Evolutionary conservation across 2,329 filamentous ascomycete genomes (phyloP).

Genomic region (Madurella mycetomatis): DNA sequence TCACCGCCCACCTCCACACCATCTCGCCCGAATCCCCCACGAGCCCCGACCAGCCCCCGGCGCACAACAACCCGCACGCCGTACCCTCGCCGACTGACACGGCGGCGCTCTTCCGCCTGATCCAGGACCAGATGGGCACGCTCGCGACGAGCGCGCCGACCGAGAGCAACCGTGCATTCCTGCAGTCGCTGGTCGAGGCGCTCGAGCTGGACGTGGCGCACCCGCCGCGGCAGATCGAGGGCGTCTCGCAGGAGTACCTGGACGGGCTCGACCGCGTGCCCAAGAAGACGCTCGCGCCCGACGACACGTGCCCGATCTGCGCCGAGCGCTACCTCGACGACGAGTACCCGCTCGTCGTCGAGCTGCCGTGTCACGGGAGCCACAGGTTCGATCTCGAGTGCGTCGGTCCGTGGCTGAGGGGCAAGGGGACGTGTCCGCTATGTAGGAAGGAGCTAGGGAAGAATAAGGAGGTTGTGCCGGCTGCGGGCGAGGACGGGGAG

Average conservation of each 20-base stretch:
- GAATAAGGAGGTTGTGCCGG: conserved; percentile 45
- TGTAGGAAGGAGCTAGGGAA: conserved; percentile 57
- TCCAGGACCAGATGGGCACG: conserved; percentile 55
- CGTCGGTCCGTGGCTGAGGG: conserved; percentile 59
- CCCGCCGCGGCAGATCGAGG: conserved; percentile 48
- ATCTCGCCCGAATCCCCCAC: conserved; percentile 35
- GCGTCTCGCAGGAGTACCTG: conserved; percentile 56
- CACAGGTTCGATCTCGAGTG: conserved; percentile 65
- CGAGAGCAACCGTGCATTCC: conserved; percentile 45
- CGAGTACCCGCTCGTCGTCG: conserved; percentile 57
- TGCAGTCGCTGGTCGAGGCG: conserved; percentile 43
- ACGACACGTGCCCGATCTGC: conserved; percentile 60
- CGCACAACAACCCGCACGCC: conserved; percentile 50
- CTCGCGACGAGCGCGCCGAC: conserved; percentile 47
- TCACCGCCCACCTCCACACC: conserved; percentile 54
- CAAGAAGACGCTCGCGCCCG: conserved; percentile 44
- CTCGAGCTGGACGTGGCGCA: conserved; percentile 49
- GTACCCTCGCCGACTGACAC: conserved; percentile 58
- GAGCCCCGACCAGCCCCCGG: background rate
- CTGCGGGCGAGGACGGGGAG: conserved; percentile 45
- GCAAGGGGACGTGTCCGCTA: conserved; percentile 61
- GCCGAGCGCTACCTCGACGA: conserved; percentile 59
- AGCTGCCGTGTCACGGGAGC: conserved; percentile 55
- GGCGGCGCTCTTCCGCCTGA: conserved; percentile 52
- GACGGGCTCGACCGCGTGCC: conserved; percentile 56